Base-by-base conservation (phyloP, 768 basidiomycete genomes). In the Podaxis sp. region DNA sequence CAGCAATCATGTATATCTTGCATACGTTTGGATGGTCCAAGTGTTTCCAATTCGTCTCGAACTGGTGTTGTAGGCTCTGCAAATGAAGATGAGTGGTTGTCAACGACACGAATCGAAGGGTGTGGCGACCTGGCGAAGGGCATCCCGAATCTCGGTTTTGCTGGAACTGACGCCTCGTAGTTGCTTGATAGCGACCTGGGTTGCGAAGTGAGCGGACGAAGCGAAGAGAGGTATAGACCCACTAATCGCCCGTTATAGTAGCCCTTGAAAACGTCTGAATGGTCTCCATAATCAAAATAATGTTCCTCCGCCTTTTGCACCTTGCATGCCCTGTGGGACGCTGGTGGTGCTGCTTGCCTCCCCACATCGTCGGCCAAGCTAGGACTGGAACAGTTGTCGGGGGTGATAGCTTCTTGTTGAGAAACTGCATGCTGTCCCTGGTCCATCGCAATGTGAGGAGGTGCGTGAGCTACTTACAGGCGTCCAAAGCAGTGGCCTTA, bases 11-110 rank as follows among this genome's bases (percentile, higher is more conserved):
- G 50, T 64, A 66, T n/a, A 72, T 67, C 11, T 18, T 47, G 14
- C 61, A 56, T 14, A 73, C 61, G 50, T 73, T 68, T 4, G 56
- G 50, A 55, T 73, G 66, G 0, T 64, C 14, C 4, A 73, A 50
- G 1, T 47, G 13, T 11, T 27, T 35, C 71, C 71, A 71, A 1
- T 21, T 25, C 1, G 5, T 10, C 2, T 54, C 14, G 13, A n/a
- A 59, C 10, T 47, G 5, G 1, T n/a, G 3, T 14, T 9, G 10
- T 14, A 68, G 60, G 9, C 37, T 37, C 65, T 68, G 28, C 7
- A 27, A 11, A 11, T 47, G 16, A 10, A 18, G 18, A 48, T 2
- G 13, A 6, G 18, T 4, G 2, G 11, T 9, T 7, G 21, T 21
- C 16, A 14, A 1, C 3, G 14, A 46, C 14, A 23, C 16, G 53